These are phyloP conservation scores for Citrus hindsii DNA, from an alignment of 345 rosid species.

Conservation along the genomic window DNA sequence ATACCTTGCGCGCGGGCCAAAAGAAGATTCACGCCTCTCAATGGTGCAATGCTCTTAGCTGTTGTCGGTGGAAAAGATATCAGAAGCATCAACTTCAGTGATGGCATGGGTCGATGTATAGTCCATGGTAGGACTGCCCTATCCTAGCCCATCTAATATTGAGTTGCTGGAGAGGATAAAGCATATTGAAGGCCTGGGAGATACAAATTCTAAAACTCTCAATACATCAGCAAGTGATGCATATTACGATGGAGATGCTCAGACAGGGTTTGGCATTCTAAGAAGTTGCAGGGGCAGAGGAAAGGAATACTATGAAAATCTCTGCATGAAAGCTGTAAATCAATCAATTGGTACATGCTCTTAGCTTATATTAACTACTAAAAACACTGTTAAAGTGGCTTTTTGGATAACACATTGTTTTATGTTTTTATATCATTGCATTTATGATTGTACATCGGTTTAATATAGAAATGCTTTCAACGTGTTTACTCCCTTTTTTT, in stretches of 20 bases:
- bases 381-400: neutral
- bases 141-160: slow-evolving; percentile 77
- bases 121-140: slow-evolving; percentile 98
- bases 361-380: neutral
- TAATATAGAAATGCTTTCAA: neutral
- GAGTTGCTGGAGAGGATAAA: slow-evolving; percentile 87
- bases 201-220: slow-evolving; percentile 31
- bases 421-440: neutral
- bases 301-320: slow-evolving; percentile 85
- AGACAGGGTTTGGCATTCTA: slow-evolving; percentile 62
- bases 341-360: slow-evolving; percentile 77
- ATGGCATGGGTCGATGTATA: slow-evolving; percentile 92
- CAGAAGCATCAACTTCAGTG: slow-evolving; percentile 97
- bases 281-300: slow-evolving; percentile 79
- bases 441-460: neutral
- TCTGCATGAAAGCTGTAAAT: slow-evolving; percentile 97
- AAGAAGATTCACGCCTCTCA: slow-evolving; percentile 31
- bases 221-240: slow-evolving; percentile 37
- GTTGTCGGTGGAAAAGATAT: slow-evolving; percentile 97
- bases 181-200: slow-evolving; percentile 75
- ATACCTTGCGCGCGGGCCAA: slow-evolving; percentile 18
- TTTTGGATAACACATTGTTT: neutral
- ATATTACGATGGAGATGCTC: slow-evolving; percentile 47
- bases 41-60: slow-evolving; percentile 82
- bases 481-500: neutral